These are phyloP conservation scores for Tuber aestivum DNA, from an alignment of 495 filamentous ascomycete species.

Conservation along the genomic window DNA sequence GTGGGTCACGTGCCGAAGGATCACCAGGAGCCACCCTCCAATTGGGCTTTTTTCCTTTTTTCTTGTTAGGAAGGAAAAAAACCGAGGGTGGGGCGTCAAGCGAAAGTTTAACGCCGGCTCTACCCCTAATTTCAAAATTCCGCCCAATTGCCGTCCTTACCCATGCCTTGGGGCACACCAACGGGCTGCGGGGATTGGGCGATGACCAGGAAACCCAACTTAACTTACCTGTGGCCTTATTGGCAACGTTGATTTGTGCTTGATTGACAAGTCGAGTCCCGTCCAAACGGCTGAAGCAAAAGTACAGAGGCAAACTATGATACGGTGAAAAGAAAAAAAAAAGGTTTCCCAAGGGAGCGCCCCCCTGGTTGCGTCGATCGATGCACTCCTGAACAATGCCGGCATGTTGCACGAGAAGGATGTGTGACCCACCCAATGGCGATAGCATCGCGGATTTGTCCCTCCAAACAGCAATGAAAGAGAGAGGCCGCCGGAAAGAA, in stretches of 20 bases:
- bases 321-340: background rate
- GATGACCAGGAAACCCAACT: conserved; percentile 15
- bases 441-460: background rate
- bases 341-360: background rate
- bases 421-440: background rate
- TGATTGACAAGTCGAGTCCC: background rate
- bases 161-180: conserved; percentile 23
- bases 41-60: conserved; percentile 10
- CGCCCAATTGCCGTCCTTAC: conserved; percentile 19
- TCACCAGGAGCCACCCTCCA: conserved; percentile 23
- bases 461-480: background rate
- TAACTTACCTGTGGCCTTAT: background rate
- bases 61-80: background rate
- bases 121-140: background rate
- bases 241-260: conserved; percentile 1
- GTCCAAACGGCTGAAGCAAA: background rate
- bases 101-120: conserved; percentile 12
- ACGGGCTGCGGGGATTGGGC: conserved; percentile 13
- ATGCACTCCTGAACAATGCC: background rate
- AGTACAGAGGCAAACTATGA: background rate
- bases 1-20: conserved; percentile 28
- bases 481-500: background rate
- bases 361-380: background rate
- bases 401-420: background rate
- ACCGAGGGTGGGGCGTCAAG: conserved; percentile 2